These are phyloP conservation scores for Trichoderma aggressivum DNA, from an alignment of 2,329 filamentous ascomycete species.

Conservation along the genomic window DNA sequence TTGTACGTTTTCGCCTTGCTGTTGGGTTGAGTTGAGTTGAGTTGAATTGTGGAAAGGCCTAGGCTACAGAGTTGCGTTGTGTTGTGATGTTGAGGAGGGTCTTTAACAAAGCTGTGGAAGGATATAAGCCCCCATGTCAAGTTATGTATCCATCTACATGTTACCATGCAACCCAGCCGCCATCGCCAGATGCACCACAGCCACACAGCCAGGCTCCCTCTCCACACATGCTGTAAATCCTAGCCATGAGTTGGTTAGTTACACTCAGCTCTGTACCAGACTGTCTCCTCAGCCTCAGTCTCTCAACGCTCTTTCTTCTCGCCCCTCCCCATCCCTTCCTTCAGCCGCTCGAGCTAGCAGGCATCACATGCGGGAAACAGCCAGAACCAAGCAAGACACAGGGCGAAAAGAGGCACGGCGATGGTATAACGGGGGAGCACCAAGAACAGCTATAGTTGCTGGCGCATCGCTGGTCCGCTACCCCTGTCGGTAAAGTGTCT, in stretches of 20 bases:
- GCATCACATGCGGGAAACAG: neutral
- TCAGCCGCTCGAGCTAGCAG: neutral
- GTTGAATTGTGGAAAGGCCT: neutral
- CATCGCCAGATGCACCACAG: neutral
- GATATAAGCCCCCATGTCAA: neutral
- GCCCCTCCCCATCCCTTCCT: neutral
- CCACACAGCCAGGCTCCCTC: neutral
- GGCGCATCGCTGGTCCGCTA: neutral
- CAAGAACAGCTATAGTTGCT: neutral
- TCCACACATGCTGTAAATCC: neutral
- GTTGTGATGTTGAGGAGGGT: neutral
- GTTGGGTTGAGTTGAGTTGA: neutral
- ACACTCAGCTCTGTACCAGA: neutral
- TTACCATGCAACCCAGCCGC: neutral
- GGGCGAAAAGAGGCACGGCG: neutral
- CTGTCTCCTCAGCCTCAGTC: constrained; percentile 11
- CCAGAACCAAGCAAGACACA: neutral
- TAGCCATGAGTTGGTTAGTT: neutral
- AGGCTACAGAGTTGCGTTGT: neutral
- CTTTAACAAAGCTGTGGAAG: neutral
- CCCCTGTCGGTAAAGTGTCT: neutral
- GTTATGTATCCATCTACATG: neutral
- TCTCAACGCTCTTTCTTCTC: neutral
- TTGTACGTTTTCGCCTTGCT: neutral
- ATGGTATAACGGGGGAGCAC: neutral